These are phyloP conservation scores for Euphorbia peplus DNA, from an alignment of 345 rosid species.

Conservation along the genomic window DNA sequence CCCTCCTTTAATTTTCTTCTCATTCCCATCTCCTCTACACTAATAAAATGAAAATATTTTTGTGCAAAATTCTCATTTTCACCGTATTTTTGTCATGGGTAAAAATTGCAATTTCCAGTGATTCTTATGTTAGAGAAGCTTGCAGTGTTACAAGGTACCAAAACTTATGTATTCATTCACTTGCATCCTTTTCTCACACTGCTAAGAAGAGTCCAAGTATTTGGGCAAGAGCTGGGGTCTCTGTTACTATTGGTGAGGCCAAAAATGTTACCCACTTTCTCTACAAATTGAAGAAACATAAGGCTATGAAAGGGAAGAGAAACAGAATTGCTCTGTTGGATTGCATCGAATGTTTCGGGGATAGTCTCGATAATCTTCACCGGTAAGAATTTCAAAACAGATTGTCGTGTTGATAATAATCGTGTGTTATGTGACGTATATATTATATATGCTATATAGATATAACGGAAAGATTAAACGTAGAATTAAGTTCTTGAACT, in stretches of 20 bases:
- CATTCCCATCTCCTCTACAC: neutral
- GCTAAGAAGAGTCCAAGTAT: constrained; percentile 63
- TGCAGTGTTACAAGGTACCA: constrained; percentile 72
- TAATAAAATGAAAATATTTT: constrained; percentile 4
- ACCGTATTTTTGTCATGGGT: constrained; percentile 32
- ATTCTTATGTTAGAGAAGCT: constrained; percentile 53
- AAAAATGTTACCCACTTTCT: constrained; percentile 38
- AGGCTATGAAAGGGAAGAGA: constrained; percentile 29
- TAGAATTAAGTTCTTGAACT: no score
- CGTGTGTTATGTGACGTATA: no score
- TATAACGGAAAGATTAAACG: no score
- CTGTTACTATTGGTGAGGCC: constrained; percentile 60
- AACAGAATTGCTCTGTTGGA: constrained; percentile 55
- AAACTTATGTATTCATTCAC: constrained; percentile 53
- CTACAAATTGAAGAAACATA: constrained; percentile 23
- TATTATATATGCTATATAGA: no score
- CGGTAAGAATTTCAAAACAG: no score
- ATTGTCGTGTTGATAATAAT: no score
- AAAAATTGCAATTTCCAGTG: neutral
- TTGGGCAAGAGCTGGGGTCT: constrained; percentile 88
- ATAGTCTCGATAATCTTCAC: constrained; percentile 55
- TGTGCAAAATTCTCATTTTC: neutral
- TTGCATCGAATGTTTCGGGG: constrained; percentile 57
- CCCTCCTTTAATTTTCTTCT: neutral
- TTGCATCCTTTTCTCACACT: constrained; percentile 50